Evolutionary conservation across 2,329 filamentous ascomycete species (phyloP).

Genomic region (Neocatenulostroma microsporum): DNA sequence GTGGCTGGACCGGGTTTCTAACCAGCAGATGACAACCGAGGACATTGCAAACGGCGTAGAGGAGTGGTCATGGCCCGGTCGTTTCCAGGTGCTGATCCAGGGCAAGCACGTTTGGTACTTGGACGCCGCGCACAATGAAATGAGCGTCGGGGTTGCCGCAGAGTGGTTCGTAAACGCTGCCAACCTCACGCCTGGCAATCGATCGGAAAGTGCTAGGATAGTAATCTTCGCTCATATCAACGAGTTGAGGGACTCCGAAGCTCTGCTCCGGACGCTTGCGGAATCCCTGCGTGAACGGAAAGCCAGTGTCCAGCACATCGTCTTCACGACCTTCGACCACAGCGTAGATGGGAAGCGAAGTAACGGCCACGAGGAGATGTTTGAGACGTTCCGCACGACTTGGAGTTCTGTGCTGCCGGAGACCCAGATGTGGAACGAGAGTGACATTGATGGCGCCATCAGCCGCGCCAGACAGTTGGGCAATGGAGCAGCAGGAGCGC

Average conservation of each 20-base stretch:
- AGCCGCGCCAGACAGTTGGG: neutral
- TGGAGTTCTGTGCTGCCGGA: too few relatives aligned
- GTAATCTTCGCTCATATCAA: constrained; percentile 23
- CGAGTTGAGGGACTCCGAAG: constrained; percentile 16
- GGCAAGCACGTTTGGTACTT: constrained; percentile 30
- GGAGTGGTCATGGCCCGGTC: constrained; percentile 18
- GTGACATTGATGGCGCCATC: constrained; percentile 1
- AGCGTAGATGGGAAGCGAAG: too few relatives aligned
- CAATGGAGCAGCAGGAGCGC: neutral
- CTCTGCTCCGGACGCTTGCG: constrained; percentile 13
- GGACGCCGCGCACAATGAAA: constrained; percentile 38
- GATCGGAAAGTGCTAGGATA: constrained; percentile 3
- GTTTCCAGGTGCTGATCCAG: constrained; percentile 16
- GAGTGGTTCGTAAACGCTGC: constrained; percentile 32
- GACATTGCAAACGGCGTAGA: constrained; percentile 14
- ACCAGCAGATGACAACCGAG: constrained; percentile 6
- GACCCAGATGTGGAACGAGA: constrained; percentile 2
- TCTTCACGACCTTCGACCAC: constrained; percentile 22
- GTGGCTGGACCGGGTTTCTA: constrained; percentile 8
- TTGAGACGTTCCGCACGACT: too few relatives aligned
- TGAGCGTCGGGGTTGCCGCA: constrained; percentile 33
- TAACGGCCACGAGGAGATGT: too few relatives aligned
- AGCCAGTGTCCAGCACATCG: constrained; percentile 15
- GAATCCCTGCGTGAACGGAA: constrained; percentile 9
- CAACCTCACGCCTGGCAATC: too few relatives aligned